These are phyloP conservation scores for Neurospora sp. DNA, from an alignment of 495 filamentous ascomycete species.

Conservation along the genomic window DNA sequence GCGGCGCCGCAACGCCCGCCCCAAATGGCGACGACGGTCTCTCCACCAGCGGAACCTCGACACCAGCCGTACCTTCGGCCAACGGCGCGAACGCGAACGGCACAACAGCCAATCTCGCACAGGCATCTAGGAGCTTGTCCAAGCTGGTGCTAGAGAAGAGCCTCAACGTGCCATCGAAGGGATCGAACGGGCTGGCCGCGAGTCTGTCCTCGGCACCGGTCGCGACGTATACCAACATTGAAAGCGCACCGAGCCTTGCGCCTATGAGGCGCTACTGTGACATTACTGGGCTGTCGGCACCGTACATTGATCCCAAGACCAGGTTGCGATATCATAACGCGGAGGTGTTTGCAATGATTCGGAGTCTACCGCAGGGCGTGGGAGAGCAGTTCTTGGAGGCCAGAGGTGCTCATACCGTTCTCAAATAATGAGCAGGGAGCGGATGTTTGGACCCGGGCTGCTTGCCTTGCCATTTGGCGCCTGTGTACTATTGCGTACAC, in stretches of 20 bases:
- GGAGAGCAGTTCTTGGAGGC: conserved; percentile 83
- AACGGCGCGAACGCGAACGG: conserved; percentile 7
- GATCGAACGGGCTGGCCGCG: conserved; percentile 18
- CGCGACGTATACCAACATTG: conserved; percentile 91
- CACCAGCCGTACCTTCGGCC: conserved; percentile 41
- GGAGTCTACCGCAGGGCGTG: conserved; percentile 62
- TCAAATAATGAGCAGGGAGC: conserved; percentile 47
- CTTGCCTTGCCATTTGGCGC: not conserved
- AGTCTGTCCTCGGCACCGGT: conserved; percentile 47
- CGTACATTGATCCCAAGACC: conserved; percentile 90
- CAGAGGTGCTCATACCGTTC: conserved; percentile 79
- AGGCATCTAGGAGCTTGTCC: conserved; percentile 73
- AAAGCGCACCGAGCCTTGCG: conserved; percentile 74
- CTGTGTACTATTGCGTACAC: not conserved
- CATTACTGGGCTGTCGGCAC: conserved; percentile 77
- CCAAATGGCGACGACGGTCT: conserved; percentile 35
- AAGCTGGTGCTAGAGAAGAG: conserved; percentile 74
- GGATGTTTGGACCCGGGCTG: not conserved
- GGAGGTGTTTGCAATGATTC: conserved; percentile 76
- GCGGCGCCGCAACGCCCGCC: conserved; percentile 65
- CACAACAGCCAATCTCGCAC: conserved; percentile 54
- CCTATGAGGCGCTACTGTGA: conserved; percentile 83
- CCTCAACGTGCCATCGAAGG: conserved; percentile 17
- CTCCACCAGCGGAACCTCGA: conserved; percentile 46
- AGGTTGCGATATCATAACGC: conserved; percentile 78